phyloP scores from a whole-genome alignment of 2,329 filamentous ascomycete species.

The Aspergillus bombycis region DNA sequence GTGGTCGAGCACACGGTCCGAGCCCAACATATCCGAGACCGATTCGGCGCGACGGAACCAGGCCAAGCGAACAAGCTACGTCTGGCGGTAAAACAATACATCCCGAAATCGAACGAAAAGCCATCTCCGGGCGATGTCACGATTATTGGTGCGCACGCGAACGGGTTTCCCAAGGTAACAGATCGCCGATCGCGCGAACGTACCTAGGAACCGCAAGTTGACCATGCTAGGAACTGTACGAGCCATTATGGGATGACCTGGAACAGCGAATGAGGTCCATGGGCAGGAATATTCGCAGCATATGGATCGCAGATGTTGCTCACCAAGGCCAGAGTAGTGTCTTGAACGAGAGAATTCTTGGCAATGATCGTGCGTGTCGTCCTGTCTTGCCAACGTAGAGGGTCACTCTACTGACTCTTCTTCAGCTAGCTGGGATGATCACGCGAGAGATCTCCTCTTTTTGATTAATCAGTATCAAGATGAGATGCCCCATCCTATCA shows the following conservation, averaged over 20 bases:
- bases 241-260: conserved; percentile 81
- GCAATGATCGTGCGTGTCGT: conserved; percentile 70
- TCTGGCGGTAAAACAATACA: conserved; percentile 80
- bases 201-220: background rate
- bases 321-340: conserved; percentile 74
- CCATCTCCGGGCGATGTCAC: conserved; percentile 73
- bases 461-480: conserved; percentile 71
- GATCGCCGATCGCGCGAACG: conserved; percentile 11
- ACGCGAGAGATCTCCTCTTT: conserved; percentile 76
- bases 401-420: background rate
- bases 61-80: conserved; percentile 66
- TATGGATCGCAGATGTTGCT: conserved; percentile 81
- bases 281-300: conserved; percentile 68
- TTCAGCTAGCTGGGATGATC: conserved; percentile 75
- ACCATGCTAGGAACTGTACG: conserved; percentile 72
- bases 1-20: conserved; percentile 32
- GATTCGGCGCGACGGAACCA: conserved; percentile 51
- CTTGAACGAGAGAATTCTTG: conserved; percentile 72
- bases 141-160: conserved; percentile 78
- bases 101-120: conserved; percentile 64
- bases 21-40: conserved; percentile 56
- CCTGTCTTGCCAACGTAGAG: background rate
- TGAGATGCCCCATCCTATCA: conserved; percentile 73
- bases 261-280: conserved; percentile 55
- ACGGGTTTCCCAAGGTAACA: conserved; percentile 79